A percentile compares a stretch with the other conserved stretches of the same genome.
phyloP scores from a whole-genome alignment of 2,329 filamentous ascomycete species.

The Lachnellula arida region DNA sequence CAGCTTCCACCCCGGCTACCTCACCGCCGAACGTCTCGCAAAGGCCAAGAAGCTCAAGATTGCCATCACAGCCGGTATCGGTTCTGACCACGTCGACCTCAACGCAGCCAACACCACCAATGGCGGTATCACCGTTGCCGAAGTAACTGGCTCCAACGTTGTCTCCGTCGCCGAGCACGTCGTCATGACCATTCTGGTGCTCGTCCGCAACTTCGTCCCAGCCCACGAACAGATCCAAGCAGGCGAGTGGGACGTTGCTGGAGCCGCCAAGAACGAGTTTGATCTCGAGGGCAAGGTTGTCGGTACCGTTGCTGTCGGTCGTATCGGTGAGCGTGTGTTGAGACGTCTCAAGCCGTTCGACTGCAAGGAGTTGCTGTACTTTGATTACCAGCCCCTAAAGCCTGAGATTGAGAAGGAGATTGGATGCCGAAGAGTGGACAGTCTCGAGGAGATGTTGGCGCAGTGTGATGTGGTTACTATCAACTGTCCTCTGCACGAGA shows the following conservation, averaged over 20 bases:
- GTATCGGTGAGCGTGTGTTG: slow-evolving; percentile 96
- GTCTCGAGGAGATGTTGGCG: slow-evolving; percentile 85
- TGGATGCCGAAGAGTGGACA: slow-evolving; percentile 83
- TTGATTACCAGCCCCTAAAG: slow-evolving; percentile 93
- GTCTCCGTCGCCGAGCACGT: slow-evolving; percentile 99
- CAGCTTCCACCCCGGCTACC: slow-evolving; percentile 97
- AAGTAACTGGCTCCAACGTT: slow-evolving; percentile 97
- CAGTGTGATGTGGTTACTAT: slow-evolving; percentile 98
- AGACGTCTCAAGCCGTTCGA: slow-evolving; percentile 95
- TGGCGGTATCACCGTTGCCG: slow-evolving; percentile 91
- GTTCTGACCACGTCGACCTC: slow-evolving; percentile 96
- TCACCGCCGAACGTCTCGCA: slow-evolving; percentile 90
- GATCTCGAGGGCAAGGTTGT: slow-evolving; percentile 97
- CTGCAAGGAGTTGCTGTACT: slow-evolving; percentile 99
- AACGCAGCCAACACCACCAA: slow-evolving; percentile 93
- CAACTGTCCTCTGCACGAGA: slow-evolving; percentile 99
- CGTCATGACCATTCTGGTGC: slow-evolving; percentile 94
- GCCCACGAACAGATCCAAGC: slow-evolving; percentile 88
- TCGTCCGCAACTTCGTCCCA: slow-evolving; percentile 97
- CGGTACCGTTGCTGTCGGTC: slow-evolving; percentile 93
- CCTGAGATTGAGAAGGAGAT: slow-evolving; percentile 91
- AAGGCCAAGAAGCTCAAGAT: slow-evolving; percentile 99
- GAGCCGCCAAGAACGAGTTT: slow-evolving; percentile 95
- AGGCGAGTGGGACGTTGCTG: slow-evolving; percentile 94
- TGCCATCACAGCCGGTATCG: slow-evolving; percentile 94